Conservation (phyloP, 1,284 basidiomycete species). For the Coniferiporia sulphurascens region DNA sequence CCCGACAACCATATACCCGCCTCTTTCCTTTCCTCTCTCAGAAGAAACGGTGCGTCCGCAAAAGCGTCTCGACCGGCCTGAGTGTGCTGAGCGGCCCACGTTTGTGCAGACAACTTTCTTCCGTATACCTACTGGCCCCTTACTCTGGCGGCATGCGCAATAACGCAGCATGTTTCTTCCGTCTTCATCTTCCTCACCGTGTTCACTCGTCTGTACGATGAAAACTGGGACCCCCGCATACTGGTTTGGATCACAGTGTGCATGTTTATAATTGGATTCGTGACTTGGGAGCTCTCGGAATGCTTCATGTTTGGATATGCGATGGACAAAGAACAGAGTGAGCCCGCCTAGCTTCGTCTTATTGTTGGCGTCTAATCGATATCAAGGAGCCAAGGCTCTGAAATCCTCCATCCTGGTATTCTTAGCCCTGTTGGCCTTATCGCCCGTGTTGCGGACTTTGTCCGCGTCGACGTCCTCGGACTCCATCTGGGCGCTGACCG, state of each 20-base stretch:
- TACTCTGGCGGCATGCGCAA: constrained; percentile 66
- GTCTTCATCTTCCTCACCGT: constrained; percentile 80
- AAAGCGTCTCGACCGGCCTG: not conserved
- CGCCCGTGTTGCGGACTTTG: constrained; percentile 88
- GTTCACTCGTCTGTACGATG: constrained; percentile 70
- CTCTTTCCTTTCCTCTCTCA: constrained; percentile 75
- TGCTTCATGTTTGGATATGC: constrained; percentile 24
- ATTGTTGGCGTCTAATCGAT: constrained; percentile 1
- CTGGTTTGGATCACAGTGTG: constrained; percentile 64
- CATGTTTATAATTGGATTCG: constrained; percentile 57
- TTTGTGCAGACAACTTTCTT: constrained; percentile 61
- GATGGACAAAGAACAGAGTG: constrained; percentile 19
- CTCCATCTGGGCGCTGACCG: constrained; percentile 92
- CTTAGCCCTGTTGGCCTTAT: constrained; percentile 82
- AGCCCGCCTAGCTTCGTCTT: constrained; percentile 5
- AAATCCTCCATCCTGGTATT: constrained; percentile 83
- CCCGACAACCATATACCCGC: constrained; percentile 84
- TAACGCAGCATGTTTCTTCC: constrained; percentile 81
- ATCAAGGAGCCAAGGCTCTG: constrained; percentile 56
- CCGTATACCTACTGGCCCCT: constrained; percentile 74
- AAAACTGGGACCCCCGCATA: constrained; percentile 59
- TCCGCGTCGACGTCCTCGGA: constrained; percentile 95
- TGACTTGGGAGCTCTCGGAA: constrained; percentile 58
- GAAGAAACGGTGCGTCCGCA: constrained; percentile 63
- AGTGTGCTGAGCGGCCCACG: not conserved